These are phyloP conservation scores for Ceratocystiopsis brevicomis DNA, from an alignment of 2,329 filamentous ascomycete species.

Conservation along the genomic window DNA sequence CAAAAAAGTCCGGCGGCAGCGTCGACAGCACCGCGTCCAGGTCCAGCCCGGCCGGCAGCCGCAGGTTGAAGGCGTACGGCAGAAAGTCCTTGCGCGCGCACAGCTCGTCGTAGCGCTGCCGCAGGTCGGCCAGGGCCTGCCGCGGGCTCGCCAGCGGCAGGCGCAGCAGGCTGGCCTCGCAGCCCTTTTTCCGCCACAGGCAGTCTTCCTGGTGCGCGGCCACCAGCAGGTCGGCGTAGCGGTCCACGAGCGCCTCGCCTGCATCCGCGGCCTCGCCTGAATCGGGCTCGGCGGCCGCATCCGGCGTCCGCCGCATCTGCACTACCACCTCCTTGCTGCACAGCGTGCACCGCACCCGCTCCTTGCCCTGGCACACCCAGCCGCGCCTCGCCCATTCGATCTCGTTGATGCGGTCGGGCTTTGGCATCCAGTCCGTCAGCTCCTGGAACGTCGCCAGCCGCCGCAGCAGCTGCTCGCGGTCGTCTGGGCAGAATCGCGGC, in stretches of 20 bases:
- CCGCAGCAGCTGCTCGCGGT: constrained; percentile 63
- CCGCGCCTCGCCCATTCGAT: constrained; percentile 88
- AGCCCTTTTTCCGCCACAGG: constrained; percentile 73
- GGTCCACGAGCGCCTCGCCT: constrained; percentile 47
- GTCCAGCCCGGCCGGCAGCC: constrained; percentile 32
- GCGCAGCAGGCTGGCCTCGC: constrained; percentile 49
- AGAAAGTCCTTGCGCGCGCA: constrained; percentile 33
- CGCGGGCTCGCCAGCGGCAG: constrained; percentile 44
- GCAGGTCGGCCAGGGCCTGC: constrained; percentile 36
- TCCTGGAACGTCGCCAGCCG: constrained; percentile 77
- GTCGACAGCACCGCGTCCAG: constrained; percentile 29
- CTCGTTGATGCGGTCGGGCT: constrained; percentile 70
- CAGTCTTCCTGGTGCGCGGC: constrained; percentile 64
- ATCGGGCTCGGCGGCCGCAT: constrained; percentile 25
- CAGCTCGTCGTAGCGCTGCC: constrained; percentile 46
- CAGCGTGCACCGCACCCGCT: constrained; percentile 68
- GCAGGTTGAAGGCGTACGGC: constrained; percentile 42
- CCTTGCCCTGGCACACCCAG: constrained; percentile 69
- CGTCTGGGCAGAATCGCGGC: constrained; percentile 70
- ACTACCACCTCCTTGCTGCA: constrained; percentile 75
- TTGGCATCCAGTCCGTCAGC: constrained; percentile 83
- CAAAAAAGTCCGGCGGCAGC: constrained; percentile 36
- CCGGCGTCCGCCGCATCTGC: constrained; percentile 34
- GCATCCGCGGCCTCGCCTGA: constrained; percentile 26
- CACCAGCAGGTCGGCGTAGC: constrained; percentile 55